Evolutionary conservation across 1,139 yeast species (phyloP).

Genomic region (Protomyces gravidus): DNA sequence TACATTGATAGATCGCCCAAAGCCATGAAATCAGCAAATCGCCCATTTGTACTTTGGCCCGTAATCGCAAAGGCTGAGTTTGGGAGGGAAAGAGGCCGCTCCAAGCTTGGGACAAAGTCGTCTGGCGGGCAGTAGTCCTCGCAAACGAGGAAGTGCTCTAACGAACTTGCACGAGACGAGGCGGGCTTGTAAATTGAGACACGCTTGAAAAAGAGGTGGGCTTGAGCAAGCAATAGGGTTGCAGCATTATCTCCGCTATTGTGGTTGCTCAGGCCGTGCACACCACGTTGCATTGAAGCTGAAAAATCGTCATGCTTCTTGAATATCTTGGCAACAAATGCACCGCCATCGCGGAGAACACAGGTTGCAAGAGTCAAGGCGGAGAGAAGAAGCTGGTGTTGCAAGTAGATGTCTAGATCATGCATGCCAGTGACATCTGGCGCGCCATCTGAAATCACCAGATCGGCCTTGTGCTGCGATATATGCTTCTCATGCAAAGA

Average conservation of each 20-base stretch:
- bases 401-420: constrained; percentile 92
- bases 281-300: not conserved
- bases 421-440: constrained; percentile 98
- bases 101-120: not conserved
- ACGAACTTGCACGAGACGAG: constrained; percentile 85
- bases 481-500: not conserved
- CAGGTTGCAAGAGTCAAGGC: constrained; percentile 90
- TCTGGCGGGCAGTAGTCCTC: constrained; percentile 49
- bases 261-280: not conserved
- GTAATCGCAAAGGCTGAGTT: not conserved
- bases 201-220: constrained; percentile 73
- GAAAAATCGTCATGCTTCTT: constrained; percentile 84
- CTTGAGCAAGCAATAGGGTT: constrained; percentile 49
- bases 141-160: constrained; percentile 92
- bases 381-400: constrained; percentile 84
- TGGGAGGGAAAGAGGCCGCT: not conserved
- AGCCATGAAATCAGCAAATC: not conserved
- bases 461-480: not conserved
- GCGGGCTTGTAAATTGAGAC: constrained; percentile 96
- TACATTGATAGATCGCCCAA: not conserved
- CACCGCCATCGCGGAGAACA: constrained; percentile 78
- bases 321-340: constrained; percentile 92
- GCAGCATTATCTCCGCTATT: not conserved
- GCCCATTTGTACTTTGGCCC: not conserved
- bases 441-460: constrained; percentile 64